phyloP scores from a whole-genome alignment of 306 rosid species.

The Vigna hirtella region DNA sequence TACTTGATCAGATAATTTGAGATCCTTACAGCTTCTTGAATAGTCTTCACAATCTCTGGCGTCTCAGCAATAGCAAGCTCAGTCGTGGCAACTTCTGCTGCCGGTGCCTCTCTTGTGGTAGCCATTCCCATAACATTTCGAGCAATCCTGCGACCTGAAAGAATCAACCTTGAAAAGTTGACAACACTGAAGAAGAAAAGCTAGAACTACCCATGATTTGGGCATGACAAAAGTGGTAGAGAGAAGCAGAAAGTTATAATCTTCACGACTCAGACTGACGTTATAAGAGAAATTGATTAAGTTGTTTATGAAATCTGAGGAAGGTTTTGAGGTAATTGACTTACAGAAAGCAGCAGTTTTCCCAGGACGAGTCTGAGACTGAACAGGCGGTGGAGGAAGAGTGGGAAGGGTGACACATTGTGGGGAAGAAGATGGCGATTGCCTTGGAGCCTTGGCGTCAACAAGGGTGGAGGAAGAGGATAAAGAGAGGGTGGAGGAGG shows the following conservation, averaged over 20 bases:
- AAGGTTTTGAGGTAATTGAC: slow-evolving; percentile 33
- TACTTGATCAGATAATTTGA: background rate
- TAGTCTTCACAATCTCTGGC: slow-evolving; percentile 74
- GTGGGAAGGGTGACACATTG: slow-evolving; percentile 80
- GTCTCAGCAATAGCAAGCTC: slow-evolving; percentile 48
- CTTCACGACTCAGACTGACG: background rate
- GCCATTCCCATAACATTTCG: slow-evolving; percentile 84
- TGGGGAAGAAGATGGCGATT: slow-evolving; percentile 60
- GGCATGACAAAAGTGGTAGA: too few relatives aligned
- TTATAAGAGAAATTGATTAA: too few relatives aligned
- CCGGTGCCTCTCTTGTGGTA: slow-evolving; percentile 67
- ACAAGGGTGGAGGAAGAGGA: slow-evolving; percentile 74
- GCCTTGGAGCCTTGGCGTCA: slow-evolving; percentile 73
- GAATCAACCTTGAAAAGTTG: background rate
- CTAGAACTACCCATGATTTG: background rate
- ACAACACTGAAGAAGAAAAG: background rate
- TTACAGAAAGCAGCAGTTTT: slow-evolving; percentile 79
- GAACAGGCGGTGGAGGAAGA: slow-evolving; percentile 69
- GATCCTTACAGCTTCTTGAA: slow-evolving; percentile 74
- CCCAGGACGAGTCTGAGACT: slow-evolving; percentile 65
- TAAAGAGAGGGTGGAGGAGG: slow-evolving; percentile 64
- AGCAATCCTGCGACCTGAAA: slow-evolving; percentile 76
- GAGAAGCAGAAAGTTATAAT: too few relatives aligned
- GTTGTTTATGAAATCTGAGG: background rate
- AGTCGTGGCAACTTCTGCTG: slow-evolving; percentile 56